A percentile compares a stretch with the other conserved stretches of the same genome.
phyloP scores from a whole-genome alignment of 345 rosid genomes.

The Gossypium mustelinum region DNA sequence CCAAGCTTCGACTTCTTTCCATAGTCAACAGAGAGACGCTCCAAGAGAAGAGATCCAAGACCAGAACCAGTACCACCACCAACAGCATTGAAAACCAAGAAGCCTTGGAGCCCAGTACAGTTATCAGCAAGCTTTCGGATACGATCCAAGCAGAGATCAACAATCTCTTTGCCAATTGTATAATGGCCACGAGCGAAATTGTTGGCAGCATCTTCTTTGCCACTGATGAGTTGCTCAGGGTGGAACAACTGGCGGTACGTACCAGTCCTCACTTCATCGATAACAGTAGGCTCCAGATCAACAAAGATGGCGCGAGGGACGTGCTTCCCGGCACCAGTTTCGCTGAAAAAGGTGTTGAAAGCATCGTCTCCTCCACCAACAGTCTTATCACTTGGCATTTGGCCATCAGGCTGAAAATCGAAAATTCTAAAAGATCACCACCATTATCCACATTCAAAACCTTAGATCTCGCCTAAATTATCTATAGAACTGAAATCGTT shows the following conservation, averaged over 20 bases:
- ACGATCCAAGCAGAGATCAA: constrained; percentile 54
- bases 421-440: not conserved
- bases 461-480: not conserved
- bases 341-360: constrained; percentile 55
- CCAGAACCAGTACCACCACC: constrained; percentile 66
- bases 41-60: constrained; percentile 54
- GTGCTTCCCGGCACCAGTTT: constrained; percentile 54
- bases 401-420: constrained; percentile 43
- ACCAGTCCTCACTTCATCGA: constrained; percentile 54
- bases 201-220: constrained; percentile 60
- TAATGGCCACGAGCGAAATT: constrained; percentile 60
- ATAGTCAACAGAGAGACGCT: constrained; percentile 57
- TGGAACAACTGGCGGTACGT: constrained; percentile 53
- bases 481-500: not conserved
- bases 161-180: constrained; percentile 60
- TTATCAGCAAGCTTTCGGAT: constrained; percentile 57
- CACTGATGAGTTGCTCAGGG: constrained; percentile 53
- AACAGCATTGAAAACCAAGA: constrained; percentile 58
- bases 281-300: constrained; percentile 57
- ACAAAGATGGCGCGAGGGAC: constrained; percentile 56
- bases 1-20: constrained; percentile 58
- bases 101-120: constrained; percentile 61
- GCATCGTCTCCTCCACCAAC: constrained; percentile 54
- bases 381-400: constrained; percentile 44
- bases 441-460: not conserved